Percentiles rank a stretch among this genome's conserved stretches.
phyloP scores from a whole-genome alignment of 2,329 filamentous ascomycete genomes.

The Bipolaris cookei region DNA sequence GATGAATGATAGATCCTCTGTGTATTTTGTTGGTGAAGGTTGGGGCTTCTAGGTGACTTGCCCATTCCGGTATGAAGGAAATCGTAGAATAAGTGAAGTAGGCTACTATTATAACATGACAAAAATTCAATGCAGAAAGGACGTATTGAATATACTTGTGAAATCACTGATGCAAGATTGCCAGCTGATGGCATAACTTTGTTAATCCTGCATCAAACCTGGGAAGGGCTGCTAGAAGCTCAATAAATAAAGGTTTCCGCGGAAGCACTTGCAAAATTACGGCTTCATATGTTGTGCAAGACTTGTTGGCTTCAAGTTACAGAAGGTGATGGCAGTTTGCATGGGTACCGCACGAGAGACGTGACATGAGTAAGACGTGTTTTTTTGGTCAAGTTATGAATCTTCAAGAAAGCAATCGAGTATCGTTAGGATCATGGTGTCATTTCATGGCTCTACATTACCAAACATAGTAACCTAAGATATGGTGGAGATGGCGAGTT shows the following conservation, averaged over 20 bases:
- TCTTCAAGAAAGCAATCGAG: neutral
- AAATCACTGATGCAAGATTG: neutral
- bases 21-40: neutral
- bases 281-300: neutral
- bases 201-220: too few species aligned
- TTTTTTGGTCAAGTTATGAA: neutral
- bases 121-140: neutral
- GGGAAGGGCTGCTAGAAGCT: neutral
- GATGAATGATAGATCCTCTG: neutral
- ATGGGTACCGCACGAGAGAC: neutral
- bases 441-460: neutral
- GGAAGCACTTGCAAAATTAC: too few species aligned
- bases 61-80: neutral
- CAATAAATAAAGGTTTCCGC: neutral
- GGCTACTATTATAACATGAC: neutral
- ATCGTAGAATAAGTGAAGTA: neutral
- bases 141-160: neutral
- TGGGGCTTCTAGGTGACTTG: neutral
- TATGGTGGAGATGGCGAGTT: neutral
- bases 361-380: neutral
- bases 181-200: neutral
- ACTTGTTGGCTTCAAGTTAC: neutral
- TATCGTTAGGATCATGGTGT: neutral
- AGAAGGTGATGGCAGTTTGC: neutral
- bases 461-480: neutral